phyloP scores from a whole-genome alignment of 306 rosid species.

The Quercus cerris region DNA sequence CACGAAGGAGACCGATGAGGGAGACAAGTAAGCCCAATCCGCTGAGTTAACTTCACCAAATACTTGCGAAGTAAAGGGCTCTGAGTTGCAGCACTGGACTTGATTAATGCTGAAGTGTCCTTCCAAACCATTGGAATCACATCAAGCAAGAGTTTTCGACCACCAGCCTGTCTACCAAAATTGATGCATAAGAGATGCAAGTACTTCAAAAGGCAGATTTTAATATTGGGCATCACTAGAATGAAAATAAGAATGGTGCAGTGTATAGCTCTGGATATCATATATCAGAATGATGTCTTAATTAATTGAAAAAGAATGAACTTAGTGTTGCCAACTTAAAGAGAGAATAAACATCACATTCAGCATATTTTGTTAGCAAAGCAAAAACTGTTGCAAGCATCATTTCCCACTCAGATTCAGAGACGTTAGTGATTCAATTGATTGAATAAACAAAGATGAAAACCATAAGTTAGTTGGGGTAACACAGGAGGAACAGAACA shows the following conservation, averaged over 20 bases:
- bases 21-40: conserved; percentile 80
- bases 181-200: conserved; percentile 33
- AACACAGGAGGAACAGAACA: neutral
- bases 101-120: conserved; percentile 59
- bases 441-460: neutral
- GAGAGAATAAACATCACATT: neutral
- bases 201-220: conserved; percentile 12
- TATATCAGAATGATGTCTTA: neutral
- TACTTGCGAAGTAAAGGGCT: conserved; percentile 86
- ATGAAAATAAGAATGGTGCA: conserved; percentile 7
- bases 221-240: neutral
- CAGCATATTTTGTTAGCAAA: neutral
- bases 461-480: neutral
- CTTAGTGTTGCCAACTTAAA: neutral
- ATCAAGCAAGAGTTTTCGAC: conserved; percentile 67
- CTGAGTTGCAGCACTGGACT: conserved; percentile 67
- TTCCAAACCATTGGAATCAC: conserved; percentile 75
- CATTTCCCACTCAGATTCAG: neutral
- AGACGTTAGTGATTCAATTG: neutral
- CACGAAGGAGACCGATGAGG: conserved; percentile 78
- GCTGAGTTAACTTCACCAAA: conserved; percentile 83
- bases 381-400: neutral
- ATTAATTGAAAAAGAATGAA: neutral
- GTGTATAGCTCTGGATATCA: neutral
- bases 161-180: conserved; percentile 72